Evolutionary conservation across 2,329 filamentous ascomycete species (phyloP).

Genomic region (Botrytis squamosa): DNA sequence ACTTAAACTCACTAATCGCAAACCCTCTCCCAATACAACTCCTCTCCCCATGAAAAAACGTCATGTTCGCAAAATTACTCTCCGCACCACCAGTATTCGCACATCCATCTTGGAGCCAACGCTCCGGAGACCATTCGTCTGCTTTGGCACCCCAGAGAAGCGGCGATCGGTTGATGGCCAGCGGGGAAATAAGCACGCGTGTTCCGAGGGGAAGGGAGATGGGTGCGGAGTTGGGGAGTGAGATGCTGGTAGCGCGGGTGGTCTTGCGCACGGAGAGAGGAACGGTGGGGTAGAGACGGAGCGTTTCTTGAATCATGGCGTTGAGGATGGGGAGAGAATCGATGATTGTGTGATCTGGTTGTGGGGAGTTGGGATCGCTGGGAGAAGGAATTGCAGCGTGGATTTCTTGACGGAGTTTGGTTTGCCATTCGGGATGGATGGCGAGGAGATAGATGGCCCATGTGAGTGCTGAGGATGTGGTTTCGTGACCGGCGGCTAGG

Average conservation of each 20-base stretch:
- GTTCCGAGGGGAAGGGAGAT: conserved; percentile 59
- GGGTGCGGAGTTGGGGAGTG: conserved; percentile 54
- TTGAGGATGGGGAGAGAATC: conserved; percentile 66
- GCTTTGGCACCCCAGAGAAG: conserved; percentile 62
- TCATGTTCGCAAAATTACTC: conserved; percentile 75
- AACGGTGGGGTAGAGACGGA: conserved; percentile 67
- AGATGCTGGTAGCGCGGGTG: conserved; percentile 54
- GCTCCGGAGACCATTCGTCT: conserved; percentile 58
- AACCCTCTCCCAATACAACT: conserved; percentile 83
- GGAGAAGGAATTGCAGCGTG: conserved; percentile 44
- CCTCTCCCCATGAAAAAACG: conserved; percentile 80
- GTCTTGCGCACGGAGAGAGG: conserved; percentile 63
- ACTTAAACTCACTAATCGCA: conserved; percentile 70
- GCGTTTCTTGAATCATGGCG: conserved; percentile 64
- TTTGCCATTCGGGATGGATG: conserved; percentile 56
- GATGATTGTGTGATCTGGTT: conserved; percentile 48
- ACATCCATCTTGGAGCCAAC: conserved; percentile 46
- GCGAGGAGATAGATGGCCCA: conserved; percentile 60
- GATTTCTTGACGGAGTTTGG: conserved; percentile 60
- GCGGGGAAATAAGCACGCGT: conserved; percentile 52
- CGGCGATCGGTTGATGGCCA: conserved; percentile 55
- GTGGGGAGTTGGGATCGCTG: conserved; percentile 17
- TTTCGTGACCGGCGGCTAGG: conserved; percentile 76
- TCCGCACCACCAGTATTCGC: conserved; percentile 61
- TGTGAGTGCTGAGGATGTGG: conserved; percentile 69